Evolutionary conservation across 129 eudicot species (phyloP), one percentile per base, ranked within the genome.

Genomic region (Daucus carota): DNA sequence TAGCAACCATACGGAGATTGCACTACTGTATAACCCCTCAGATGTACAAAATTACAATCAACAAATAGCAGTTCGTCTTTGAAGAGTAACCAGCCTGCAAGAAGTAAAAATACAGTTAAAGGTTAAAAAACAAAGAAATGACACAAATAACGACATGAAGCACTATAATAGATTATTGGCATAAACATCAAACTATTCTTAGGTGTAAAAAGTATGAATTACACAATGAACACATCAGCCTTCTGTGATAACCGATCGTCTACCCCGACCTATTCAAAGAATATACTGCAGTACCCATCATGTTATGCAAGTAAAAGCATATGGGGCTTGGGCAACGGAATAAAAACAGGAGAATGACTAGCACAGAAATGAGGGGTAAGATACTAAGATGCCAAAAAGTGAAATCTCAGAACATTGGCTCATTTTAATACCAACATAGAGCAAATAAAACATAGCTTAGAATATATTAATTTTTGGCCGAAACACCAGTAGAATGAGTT

Each of bases 51-150:
- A 28, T 13, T 17, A n/a, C 54, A 11, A 26, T 24, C 43, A 43
- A n/a, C 24, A 5, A 41, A 42, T 38, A 71, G 75, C 42, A 34
- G 12, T 43, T 14, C n/a, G 38, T n/a, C 46, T 41, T 17, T 38
- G n/a, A 71, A 71, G 33, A 42, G 36, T 41, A 72, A 72, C 57
- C 31, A 43, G 18, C 34, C 57, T 72, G 75, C 75, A 43, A 72
- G 57, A 72, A 72, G 22, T 33, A 12, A 14, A 63, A 12, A 62
- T 13, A 71, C 75, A 42, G 52, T 41, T 33, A 1, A 38, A 68
- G 29, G 28, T 5, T n/a, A 67, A 70, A 69, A 54, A 54, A 26
- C 29, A 8, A 13, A 7, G 22, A 40, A 6, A 71, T 17, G 42
- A 22, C 22, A 43, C 4, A 72, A 5, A 14, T 11, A 43, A 31